Percentiles rank a stretch among this genome's conserved stretches.
Evolutionary conservation across 495 filamentous ascomycete genomes (phyloP).

Genomic region (Patellaria atrata): DNA sequence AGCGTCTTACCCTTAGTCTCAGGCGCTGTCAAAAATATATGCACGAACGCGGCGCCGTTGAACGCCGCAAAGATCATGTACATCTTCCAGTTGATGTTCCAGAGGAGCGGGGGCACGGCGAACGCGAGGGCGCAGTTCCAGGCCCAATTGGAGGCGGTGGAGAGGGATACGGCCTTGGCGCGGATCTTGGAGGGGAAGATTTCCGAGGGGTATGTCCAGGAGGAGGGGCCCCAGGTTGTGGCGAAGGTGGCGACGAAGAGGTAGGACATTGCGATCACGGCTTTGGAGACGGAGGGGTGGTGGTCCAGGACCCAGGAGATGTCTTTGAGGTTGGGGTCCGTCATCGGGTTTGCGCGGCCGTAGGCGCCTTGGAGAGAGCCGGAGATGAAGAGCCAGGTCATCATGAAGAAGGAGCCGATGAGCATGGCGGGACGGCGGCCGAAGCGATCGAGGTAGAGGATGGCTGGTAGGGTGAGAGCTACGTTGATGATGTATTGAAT

Average conservation of each 20-base stretch:
- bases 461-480: slow-evolving; percentile 44
- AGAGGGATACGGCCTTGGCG: slow-evolving; percentile 49
- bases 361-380: slow-evolving; percentile 19
- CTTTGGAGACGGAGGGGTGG: slow-evolving; percentile 26
- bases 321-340: slow-evolving; percentile 7
- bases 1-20: slow-evolving; percentile 38
- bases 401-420: slow-evolving; percentile 22
- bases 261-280: slow-evolving; percentile 49
- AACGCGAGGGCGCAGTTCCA: slow-evolving; percentile 34
- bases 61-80: slow-evolving; percentile 36
- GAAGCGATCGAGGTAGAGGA: slow-evolving; percentile 28
- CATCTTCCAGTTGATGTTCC: slow-evolving; percentile 43
- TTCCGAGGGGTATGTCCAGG: slow-evolving; percentile 53
- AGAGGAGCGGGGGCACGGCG: slow-evolving; percentile 39
- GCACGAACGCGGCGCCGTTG: slow-evolving; percentile 39
- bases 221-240: slow-evolving; percentile 43
- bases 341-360: slow-evolving; percentile 13
- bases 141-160: slow-evolving; percentile 52
- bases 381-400: slow-evolving; percentile 21
- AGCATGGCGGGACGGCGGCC: slow-evolving; percentile 22
- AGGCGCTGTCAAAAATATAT: slow-evolving; percentile 44
- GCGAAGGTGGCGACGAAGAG: slow-evolving; percentile 51
- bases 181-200: slow-evolving; percentile 53
- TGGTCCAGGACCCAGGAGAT: slow-evolving; percentile 18
- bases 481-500: slow-evolving; percentile 74